A percentile compares a stretch with the other conserved stretches of the same genome.
Evolutionary conservation across 139 green algal genomes (phyloP).

Genomic region (Chlamydomonas asymmetrica): DNA sequence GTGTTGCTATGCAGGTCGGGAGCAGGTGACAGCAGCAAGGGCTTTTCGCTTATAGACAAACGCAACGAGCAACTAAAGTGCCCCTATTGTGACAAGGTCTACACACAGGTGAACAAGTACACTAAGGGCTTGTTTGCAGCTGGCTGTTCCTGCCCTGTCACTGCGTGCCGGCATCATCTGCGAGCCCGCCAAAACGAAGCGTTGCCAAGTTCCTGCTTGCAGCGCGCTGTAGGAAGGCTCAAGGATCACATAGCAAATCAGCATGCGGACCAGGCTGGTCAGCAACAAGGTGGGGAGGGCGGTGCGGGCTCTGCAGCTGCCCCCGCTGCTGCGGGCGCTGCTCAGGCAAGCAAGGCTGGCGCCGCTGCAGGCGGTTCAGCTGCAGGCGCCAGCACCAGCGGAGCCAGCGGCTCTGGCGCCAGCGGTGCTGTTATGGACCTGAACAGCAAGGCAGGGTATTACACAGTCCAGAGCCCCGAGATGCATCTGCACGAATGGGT

Average conservation of each 20-base stretch:
- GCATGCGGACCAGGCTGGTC: conserved; percentile 43
- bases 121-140: background rate
- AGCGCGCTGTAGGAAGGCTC: conserved; percentile 27
- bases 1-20: conserved; percentile 56
- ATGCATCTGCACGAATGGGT: conserved; percentile 80
- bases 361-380: background rate
- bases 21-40: conserved; percentile 76
- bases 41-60: conserved; percentile 83
- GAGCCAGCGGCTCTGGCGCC: background rate
- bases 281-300: background rate
- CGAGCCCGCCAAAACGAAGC: too few species aligned
- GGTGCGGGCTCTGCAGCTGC: background rate
- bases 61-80: conserved; percentile 78
- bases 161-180: background rate
- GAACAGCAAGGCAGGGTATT: conserved; percentile 67
- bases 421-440: conserved; percentile 42
- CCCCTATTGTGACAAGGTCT: conserved; percentile 85
- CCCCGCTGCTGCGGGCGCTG: background rate
- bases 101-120: conserved; percentile 65
- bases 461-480: conserved; percentile 76
- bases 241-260: conserved; percentile 81
- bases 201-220: background rate
- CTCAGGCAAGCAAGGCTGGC: background rate
- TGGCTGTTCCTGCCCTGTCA: background rate
- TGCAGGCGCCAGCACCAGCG: background rate